These are phyloP conservation scores for Microbotryum scabiosae DNA, from an alignment of 1,284 basidiomycete species.

Conservation along the genomic window DNA sequence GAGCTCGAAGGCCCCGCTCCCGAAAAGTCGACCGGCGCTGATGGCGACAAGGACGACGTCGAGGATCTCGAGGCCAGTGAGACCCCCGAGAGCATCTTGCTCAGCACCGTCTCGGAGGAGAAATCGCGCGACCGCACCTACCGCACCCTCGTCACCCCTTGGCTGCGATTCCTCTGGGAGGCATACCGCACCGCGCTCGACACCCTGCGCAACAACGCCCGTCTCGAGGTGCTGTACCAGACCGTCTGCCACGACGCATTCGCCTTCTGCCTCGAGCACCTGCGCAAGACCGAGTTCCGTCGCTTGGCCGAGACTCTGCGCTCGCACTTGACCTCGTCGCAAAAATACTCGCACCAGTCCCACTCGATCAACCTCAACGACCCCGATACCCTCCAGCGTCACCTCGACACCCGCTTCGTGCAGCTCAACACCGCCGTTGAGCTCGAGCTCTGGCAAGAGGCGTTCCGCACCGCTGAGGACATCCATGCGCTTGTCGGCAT, in stretches of 20 bases:
- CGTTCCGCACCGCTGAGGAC: constrained; percentile 96
- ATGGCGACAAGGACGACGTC: constrained; percentile 35
- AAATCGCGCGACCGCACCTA: constrained; percentile 94
- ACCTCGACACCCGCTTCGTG: constrained; percentile 95
- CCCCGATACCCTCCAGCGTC: constrained; percentile 89
- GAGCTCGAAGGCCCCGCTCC: constrained; percentile 64
- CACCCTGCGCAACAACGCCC: constrained; percentile 92
- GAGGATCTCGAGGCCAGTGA: constrained; percentile 54
- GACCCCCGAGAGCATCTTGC: constrained; percentile 81
- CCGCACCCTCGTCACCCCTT: constrained; percentile 88
- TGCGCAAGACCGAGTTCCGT: constrained; percentile 95
- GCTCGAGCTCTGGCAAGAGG: constrained; percentile 98
- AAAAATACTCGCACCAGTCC: constrained; percentile 89
- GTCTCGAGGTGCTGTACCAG: constrained; percentile 87
- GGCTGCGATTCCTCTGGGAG: constrained; percentile 98
- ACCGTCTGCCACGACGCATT: constrained; percentile 96
- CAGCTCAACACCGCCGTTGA: constrained; percentile 98
- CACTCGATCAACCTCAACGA: constrained; percentile 98
- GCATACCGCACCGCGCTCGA: constrained; percentile 94
- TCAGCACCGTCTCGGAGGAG: constrained; percentile 80
- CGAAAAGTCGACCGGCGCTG: constrained; percentile 26
- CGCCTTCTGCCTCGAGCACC: constrained; percentile 88
- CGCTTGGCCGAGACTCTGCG: constrained; percentile 94
- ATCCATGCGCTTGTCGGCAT: constrained; percentile 91
- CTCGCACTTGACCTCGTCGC: constrained; percentile 87